These are phyloP conservation scores for Craspedostauros australis DNA, from an alignment of 108 stramenopile genomes.

Conservation along the genomic window DNA sequence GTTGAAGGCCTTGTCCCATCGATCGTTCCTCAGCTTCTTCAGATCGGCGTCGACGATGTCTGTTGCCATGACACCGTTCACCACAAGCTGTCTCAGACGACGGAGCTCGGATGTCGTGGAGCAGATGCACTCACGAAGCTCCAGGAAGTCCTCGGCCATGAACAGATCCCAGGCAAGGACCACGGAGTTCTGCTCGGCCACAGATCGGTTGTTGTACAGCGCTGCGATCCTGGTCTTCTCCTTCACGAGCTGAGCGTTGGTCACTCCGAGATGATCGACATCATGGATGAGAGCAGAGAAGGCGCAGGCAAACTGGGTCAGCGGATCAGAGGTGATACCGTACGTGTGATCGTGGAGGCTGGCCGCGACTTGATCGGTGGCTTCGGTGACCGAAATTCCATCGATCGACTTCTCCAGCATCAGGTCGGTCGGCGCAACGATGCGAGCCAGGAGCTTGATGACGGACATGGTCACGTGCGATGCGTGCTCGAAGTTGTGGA, in stretches of 20 bases:
- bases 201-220: conserved; percentile 11
- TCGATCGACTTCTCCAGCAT: neutral
- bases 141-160: conserved; percentile 16
- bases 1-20: conserved; percentile 25
- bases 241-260: conserved; percentile 13
- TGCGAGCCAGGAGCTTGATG: conserved; percentile 1
- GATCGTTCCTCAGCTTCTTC: conserved; percentile 5
- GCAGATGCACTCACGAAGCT: conserved; percentile 13
- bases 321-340: neutral
- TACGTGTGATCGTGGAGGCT: conserved; percentile 6
- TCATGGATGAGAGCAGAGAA: conserved; percentile 6
- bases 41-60: conserved; percentile 10
- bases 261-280: conserved; percentile 2
- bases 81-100: conserved; percentile 16
- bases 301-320: conserved; percentile 20
- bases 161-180: conserved; percentile 21
- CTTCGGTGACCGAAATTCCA: too few species aligned
- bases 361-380: neutral
- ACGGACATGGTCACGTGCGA: conserved; percentile 8
- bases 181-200: conserved; percentile 23
- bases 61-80: conserved; percentile 23
- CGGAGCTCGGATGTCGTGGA: conserved; percentile 5
- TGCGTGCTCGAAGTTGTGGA: conserved; percentile 12
- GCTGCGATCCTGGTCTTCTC: conserved; percentile 8
- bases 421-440: conserved; percentile 6